These are phyloP conservation scores for Penicillium sp. DNA, from an alignment of 2,329 filamentous ascomycete genomes.

Conservation along the genomic window DNA sequence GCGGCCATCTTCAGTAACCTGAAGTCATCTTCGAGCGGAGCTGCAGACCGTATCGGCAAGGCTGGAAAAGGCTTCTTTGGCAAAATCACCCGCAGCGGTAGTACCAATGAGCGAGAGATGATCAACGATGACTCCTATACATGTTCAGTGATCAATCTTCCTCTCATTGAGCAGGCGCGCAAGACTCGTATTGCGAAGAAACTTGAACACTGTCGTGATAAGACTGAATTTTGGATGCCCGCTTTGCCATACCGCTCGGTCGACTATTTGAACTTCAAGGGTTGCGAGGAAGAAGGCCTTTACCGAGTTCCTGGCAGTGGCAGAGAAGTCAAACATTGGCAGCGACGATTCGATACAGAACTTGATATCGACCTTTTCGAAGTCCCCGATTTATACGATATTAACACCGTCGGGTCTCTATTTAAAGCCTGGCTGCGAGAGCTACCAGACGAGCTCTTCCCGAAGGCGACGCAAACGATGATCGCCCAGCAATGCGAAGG, in stretches of 20 bases:
- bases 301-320: slow-evolving; percentile 91
- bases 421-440: slow-evolving; percentile 95
- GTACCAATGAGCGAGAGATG: slow-evolving; percentile 66
- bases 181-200: slow-evolving; percentile 87
- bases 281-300: slow-evolving; percentile 88
- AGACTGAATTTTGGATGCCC: slow-evolving; percentile 99
- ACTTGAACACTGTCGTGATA: slow-evolving; percentile 83
- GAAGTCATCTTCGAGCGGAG: slow-evolving; percentile 70
- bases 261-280: slow-evolving; percentile 93
- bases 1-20: slow-evolving; percentile 71
- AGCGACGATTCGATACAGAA: slow-evolving; percentile 86
- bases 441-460: slow-evolving; percentile 91
- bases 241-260: slow-evolving; percentile 94
- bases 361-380: slow-evolving; percentile 88
- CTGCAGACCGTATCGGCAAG: slow-evolving; percentile 69
- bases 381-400: slow-evolving; percentile 85
- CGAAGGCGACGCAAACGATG: slow-evolving; percentile 76
- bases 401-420: slow-evolving; percentile 94
- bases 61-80: slow-evolving; percentile 81
- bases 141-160: slow-evolving; percentile 80
- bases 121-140: slow-evolving; percentile 82
- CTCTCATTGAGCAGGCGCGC: slow-evolving; percentile 86
- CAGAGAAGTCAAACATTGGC: slow-evolving; percentile 89
- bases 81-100: slow-evolving; percentile 70
- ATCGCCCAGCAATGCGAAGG: slow-evolving; percentile 79